Evolutionary conservation across 176 grass and related monocot species (phyloP).

Genomic region (Carex pumila): DNA sequence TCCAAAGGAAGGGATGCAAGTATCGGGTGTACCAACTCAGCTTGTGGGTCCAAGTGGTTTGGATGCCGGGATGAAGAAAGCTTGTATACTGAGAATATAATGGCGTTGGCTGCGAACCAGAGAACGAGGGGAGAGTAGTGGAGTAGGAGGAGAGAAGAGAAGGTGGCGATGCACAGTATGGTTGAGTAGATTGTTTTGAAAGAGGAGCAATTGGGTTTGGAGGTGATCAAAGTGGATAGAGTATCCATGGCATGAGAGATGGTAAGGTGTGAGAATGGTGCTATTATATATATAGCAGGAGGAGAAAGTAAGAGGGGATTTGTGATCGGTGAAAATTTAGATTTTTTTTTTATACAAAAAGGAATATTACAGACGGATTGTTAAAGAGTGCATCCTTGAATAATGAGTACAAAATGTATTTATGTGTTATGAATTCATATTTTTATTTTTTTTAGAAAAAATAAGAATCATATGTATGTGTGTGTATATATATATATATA

Average conservation of each 20-base stretch:
- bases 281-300: not conserved
- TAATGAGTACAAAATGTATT: no score
- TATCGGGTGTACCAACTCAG: not conserved
- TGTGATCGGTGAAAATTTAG: not conserved
- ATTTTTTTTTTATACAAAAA: no score
- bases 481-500: no score
- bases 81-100: conserved; percentile 37
- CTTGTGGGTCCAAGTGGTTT: not conserved
- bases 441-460: no score
- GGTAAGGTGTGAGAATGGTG: not conserved
- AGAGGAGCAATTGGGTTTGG: not conserved
- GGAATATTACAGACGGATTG: no score
- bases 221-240: not conserved
- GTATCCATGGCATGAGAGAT: conserved; percentile 9
- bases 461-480: no score
- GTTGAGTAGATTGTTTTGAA: conserved; percentile 7
- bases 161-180: conserved; percentile 4
- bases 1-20: not conserved
- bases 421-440: no score
- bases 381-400: no score
- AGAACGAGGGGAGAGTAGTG: not conserved
- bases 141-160: conserved; percentile 12
- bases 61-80: conserved; percentile 16
- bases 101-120: conserved; percentile 46
- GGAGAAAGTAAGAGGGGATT: not conserved